phyloP scores from a whole-genome alignment of 2,329 filamentous ascomycete genomes.

The Arthrinium phaeospermum region DNA sequence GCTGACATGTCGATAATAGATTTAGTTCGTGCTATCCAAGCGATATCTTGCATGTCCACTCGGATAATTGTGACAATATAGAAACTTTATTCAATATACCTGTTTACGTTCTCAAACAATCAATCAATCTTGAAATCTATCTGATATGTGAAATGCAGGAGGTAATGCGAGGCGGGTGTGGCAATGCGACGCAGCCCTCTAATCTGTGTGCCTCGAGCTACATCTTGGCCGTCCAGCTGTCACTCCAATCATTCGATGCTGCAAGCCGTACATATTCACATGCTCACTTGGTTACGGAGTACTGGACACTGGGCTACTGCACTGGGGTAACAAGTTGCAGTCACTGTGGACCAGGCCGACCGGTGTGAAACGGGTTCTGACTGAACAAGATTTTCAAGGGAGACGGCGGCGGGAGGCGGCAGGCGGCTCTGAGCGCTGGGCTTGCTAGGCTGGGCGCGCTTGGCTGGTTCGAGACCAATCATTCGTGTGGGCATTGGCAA shows the following conservation, averaged over 20 bases:
- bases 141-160: background rate
- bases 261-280: background rate
- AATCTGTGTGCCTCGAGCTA: background rate
- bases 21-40: background rate
- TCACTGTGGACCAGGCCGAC: background rate
- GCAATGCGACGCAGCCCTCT: background rate
- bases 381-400: conserved; percentile 3
- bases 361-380: conserved; percentile 6
- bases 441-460: background rate
- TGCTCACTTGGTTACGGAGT: background rate
- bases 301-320: background rate
- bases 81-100: background rate
- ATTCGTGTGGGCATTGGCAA: background rate
- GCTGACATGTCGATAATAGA: conserved; percentile 12
- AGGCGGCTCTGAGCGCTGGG: conserved; percentile 14
- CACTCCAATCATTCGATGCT: background rate
- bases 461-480: conserved; percentile 4
- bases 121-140: background rate
- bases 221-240: background rate
- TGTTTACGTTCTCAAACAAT: background rate
- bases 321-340: background rate
- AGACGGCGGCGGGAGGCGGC: background rate
- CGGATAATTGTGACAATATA: background rate
- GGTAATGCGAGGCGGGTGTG: background rate
- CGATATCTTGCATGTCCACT: background rate